Base-by-base conservation (phyloP, 2,329 filamentous ascomycete genomes). In the Pseudovirgaria hyperparasitica region DNA sequence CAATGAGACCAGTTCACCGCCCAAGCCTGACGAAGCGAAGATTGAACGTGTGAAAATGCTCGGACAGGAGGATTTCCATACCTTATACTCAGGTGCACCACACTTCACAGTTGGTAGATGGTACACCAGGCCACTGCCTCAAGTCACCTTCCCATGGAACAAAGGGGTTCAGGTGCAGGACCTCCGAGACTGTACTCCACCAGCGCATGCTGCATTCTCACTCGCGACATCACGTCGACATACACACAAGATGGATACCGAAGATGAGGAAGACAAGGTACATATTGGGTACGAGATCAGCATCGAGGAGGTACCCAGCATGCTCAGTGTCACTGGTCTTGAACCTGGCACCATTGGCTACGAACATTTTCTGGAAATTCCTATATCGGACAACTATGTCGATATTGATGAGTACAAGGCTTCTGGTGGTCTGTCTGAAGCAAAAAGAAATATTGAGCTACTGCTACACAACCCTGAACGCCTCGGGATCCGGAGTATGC, bases 61-160 rank as follows among this genome's bases (percentile, higher is more conserved):
- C 14, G 42, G 32, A 40, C 63, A 70, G 23, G 56, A 61, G 21
- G 72, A 79, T 38, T 57, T 82, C 27, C 71, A 76, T 53, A 71
- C 72, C 50, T 65, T 82, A 42, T 82, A 82, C 58, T 78, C 76
- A 15, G 76, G 77, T n/a, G 77, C 77, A 22, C 77, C 77, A 36
- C 75, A 80, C 46, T 82, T 76, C 57, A 74, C 72, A 48, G 65
- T 70, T 38, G 64, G 69, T 27, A 66, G 63, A 31, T 65, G 72
- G 39, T 67, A 68, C 62, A 45, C 65, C 63, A 32, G 70, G 64
- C 68, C 69, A 13, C 65, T 72, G 39, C 74, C 76, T 13, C 70
- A 62, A 25, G 72, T 76, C 16, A 69, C 71, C 19, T 81, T 74
- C 44, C 76, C 75, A 2, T 80, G 74, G 65, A 71, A 81, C 46